These are phyloP conservation scores for Asterella californica DNA, from an alignment of 225 moss, liverwort and hornwort genomes.

Conservation along the genomic window DNA sequence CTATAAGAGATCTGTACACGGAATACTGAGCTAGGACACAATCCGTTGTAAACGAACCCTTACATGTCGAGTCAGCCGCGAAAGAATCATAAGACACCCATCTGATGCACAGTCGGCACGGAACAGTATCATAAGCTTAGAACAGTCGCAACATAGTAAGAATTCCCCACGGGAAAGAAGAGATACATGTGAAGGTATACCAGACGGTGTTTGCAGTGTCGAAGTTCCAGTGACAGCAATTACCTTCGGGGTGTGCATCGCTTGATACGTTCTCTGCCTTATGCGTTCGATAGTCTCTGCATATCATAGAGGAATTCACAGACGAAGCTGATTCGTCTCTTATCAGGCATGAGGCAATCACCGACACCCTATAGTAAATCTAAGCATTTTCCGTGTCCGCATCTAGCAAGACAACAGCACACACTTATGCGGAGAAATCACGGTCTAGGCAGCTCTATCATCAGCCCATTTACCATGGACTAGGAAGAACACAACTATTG, in stretches of 20 bases:
- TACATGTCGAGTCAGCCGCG: background rate
- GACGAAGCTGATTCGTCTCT: background rate
- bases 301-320: background rate
- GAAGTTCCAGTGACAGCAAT: background rate
- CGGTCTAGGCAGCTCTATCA: background rate
- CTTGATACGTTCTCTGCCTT: slow-evolving; percentile 61
- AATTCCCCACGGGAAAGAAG: background rate
- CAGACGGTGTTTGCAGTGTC: too few species aligned
- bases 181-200: background rate
- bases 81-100: background rate
- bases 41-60: background rate
- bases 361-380: background rate
- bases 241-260: slow-evolving; percentile 77
- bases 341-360: background rate
- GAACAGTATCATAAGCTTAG: background rate
- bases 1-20: background rate
- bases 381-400: background rate
- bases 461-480: background rate
- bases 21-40: background rate
- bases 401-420: background rate
- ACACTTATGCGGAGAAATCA: background rate
- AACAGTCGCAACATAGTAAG: background rate
- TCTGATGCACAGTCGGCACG: background rate
- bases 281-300: slow-evolving; percentile 89
- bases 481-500: background rate